phyloP scores from a whole-genome alignment of 352 stramenopile species.

The Phytophthora idaei region DNA sequence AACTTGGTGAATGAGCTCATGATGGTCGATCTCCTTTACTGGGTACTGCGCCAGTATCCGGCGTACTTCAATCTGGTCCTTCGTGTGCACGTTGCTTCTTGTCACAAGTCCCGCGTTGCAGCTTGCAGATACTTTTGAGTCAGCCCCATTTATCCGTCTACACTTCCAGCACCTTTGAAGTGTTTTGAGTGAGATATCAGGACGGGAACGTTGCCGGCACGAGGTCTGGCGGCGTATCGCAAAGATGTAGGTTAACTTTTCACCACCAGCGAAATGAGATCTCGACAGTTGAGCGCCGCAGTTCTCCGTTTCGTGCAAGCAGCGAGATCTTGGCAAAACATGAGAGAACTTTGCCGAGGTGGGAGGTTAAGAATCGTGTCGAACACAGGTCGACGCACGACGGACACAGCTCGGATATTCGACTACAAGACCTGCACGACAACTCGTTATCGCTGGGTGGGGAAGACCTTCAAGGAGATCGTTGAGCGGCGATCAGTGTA shows the following conservation, averaged over 20 bases:
- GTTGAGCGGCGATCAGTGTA: background rate
- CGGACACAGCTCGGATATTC: background rate
- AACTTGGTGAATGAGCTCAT: background rate
- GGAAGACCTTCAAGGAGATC: background rate
- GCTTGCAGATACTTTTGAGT: slow-evolving; percentile 13
- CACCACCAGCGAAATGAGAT: slow-evolving; percentile 22
- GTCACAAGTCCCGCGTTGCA: slow-evolving; percentile 18
- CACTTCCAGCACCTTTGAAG: slow-evolving; percentile 6
- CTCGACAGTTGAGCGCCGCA: background rate
- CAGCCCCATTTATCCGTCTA: background rate
- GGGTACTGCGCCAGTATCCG: slow-evolving; percentile 2
- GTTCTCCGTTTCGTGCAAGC: no score
- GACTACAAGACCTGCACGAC: background rate
- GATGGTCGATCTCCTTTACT: background rate
- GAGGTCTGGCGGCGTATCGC: slow-evolving; percentile 19
- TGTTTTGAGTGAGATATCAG: slow-evolving; percentile 28
- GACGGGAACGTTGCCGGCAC: slow-evolving; percentile 18
- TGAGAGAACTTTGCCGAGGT: no score
- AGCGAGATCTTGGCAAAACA: no score
- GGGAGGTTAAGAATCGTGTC: no score
- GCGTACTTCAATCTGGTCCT: slow-evolving; percentile 26
- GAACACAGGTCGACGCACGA: background rate
- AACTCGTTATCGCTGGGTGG: slow-evolving; percentile 6
- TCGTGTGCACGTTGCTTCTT: slow-evolving; percentile 20
- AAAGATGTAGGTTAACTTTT: slow-evolving; percentile 29